Base-by-base conservation (phyloP, 495 filamentous ascomycete species). In the Neurospora cerealis region DNA sequence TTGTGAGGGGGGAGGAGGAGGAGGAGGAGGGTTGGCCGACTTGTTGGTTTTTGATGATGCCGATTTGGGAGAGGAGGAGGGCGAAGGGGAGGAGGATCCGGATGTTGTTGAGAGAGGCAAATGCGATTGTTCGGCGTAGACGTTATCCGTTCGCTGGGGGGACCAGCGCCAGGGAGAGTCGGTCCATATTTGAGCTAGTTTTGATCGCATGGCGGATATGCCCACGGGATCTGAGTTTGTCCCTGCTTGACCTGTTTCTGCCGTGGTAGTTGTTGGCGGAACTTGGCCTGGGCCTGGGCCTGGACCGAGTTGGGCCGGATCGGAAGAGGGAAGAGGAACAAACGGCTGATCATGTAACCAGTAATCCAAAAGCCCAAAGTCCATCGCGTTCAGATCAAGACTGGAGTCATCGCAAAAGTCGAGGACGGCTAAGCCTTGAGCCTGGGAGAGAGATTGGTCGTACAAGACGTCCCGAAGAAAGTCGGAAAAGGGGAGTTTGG, bases 321-420 rank as follows among this genome's bases (percentile, higher is more conserved):
- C 21, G 0, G 54, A 62, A 62, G 28, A 21, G 8, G 19, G 54
- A 66, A 34, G 28, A 5, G 54, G 54, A 34, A 66, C 19, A 4
- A 66, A 34, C 7, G 28, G 24, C 6, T 66, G 28, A 5, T 34
- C 54, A 0, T 66, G 54, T 5, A 34, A 36, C 80, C 89, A 90
- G 69, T 85, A 81, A 54, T 89, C 85, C 1, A 92, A 83, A 17
- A 89, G 79, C 0, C 84, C 84, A 73, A 90, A 88, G 73, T 92
- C 90, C 5, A 88, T 80, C 24, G 90, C 89, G 34, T 87, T 89
- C 19, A 91, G 81, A 41, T 90, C 88, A 19, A 91, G 82, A 73
- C 87, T 86, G 42, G 84, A 81, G 69, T 89, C 83, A 7, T 88
- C 83, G 69, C 85, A 86, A 46, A 87, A 86, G 74, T 85, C 83